Base-by-base conservation (phyloP, 2,329 filamentous ascomycete species). In the Trichoderma harzianum region DNA sequence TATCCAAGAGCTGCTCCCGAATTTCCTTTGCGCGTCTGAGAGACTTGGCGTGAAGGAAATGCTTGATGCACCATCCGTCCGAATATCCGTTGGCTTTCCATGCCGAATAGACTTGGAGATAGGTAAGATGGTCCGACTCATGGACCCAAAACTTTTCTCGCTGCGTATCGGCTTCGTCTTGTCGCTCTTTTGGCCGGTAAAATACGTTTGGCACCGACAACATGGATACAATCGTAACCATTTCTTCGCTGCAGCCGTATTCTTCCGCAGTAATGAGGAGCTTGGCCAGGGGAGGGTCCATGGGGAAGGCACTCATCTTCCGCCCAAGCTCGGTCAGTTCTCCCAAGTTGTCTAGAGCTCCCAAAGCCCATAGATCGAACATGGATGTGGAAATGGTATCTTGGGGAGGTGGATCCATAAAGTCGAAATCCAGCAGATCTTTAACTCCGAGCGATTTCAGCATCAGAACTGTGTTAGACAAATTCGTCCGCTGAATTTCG, bases 131-230 rank as follows among this genome's bases (percentile, higher is more conserved):
- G 80, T 99, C 96, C 2, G 94, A 98, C 82, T 99, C 96, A 32
- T 96, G 94, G 8, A 99, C 96, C 83, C 97, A 98, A 82, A 99
- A 99, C 81, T 98, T 98, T 80, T 99, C 96, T 32, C 95, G 90
- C 39, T 96, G 95, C 0, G 95, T 91, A 78, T 99, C 96, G 7
- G 95, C 96, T 83, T 99, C 96, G 79, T 99, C 96, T 78, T 97
- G 93, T 1, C 96, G 92, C 81, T 99, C 97, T 80, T 97, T 98
- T 3, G 96, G 96, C 7, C 97, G 90, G 83, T 98, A 98, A 83
- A 98, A 99, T 32, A 98, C 96, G 74, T 92, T 97, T 11, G 96
- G 96, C 0, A 99, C 96, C 1, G 94, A 97, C 10, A 99, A 88
- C 96, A 99, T 98, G 28, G 94, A 95, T 26, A 99, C 96, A 63